Conservation (phyloP, 768 basidiomycete genomes). For the Asterophora lycoperdoides region DNA sequence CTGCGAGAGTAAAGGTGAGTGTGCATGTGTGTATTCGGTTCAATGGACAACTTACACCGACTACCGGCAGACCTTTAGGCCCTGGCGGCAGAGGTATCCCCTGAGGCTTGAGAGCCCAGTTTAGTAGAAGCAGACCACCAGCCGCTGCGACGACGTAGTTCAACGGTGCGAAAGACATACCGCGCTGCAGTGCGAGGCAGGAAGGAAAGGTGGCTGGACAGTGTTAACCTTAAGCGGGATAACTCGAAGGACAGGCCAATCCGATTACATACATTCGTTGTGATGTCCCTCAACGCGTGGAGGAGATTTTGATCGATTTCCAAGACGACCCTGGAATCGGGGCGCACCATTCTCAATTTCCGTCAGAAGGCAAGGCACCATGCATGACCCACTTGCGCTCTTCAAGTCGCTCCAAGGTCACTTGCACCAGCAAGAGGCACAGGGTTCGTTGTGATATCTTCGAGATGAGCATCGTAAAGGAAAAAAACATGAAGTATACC, state of each 20-base stretch:
- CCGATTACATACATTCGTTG: no score
- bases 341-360: no score
- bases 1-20: conserved; percentile 18
- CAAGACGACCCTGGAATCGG: neutral
- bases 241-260: no score
- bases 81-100: conserved; percentile 33
- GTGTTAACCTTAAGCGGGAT: neutral
- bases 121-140: conserved; percentile 12
- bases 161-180: conserved; percentile 8
- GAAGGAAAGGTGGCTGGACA: neutral
- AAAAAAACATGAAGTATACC: no score
- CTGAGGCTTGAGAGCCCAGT: conserved; percentile 18
- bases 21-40: neutral
- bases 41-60: conserved; percentile 31
- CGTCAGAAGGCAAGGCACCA: no score
- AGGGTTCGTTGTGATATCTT: no score
- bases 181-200: neutral
- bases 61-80: conserved; percentile 36
- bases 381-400: no score
- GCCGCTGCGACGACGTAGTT: conserved; percentile 9
- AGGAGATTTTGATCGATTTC: neutral
- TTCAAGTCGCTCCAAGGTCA: no score
- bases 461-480: no score
- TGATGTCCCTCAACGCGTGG: neutral
- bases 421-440: no score